A percentile compares a stretch with the other conserved stretches of the same genome.
Evolutionary conservation across 2,329 filamentous ascomycete species (phyloP).

Genomic region (Ophiostoma perfectum): DNA sequence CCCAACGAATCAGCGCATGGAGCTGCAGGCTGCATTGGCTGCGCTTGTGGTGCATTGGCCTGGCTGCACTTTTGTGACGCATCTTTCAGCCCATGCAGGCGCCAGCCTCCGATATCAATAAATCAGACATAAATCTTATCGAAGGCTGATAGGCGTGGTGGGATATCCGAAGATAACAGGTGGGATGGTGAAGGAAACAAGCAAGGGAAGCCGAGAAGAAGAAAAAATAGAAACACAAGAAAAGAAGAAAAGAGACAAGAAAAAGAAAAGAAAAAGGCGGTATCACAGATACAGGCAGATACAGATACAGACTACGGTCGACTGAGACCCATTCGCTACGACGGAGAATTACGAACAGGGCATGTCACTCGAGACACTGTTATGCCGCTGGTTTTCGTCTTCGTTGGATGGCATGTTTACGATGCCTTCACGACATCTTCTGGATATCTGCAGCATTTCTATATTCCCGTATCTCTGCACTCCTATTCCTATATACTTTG

Average conservation of each 20-base stretch:
- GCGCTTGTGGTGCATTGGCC: background rate
- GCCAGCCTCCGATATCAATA: conserved; percentile 19
- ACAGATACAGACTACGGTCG: background rate
- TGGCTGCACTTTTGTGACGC: background rate
- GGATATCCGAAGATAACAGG: too few relatives aligned
- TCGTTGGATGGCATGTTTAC: background rate
- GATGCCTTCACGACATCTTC: background rate
- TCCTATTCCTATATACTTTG: background rate
- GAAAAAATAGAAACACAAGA: background rate
- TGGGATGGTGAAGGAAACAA: too few relatives aligned
- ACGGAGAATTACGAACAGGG: background rate
- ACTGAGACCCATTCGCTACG: background rate
- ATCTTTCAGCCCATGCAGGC: conserved; percentile 20
- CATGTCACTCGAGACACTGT: background rate
- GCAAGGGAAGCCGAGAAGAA: background rate
- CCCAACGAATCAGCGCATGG: background rate
- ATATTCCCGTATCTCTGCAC: background rate
- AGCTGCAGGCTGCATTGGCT: conserved; percentile 3
- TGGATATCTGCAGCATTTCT: background rate
- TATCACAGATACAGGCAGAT: conserved; percentile 8
- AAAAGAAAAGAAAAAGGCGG: background rate
- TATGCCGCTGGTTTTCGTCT: background rate
- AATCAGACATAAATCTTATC: too few relatives aligned
- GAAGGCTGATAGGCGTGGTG: background rate
- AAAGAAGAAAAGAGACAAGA: background rate